Evolutionary conservation across 306 rosid species (phyloP), one percentile per base, ranked within the genome.

Genomic region (Morella rubra): DNA sequence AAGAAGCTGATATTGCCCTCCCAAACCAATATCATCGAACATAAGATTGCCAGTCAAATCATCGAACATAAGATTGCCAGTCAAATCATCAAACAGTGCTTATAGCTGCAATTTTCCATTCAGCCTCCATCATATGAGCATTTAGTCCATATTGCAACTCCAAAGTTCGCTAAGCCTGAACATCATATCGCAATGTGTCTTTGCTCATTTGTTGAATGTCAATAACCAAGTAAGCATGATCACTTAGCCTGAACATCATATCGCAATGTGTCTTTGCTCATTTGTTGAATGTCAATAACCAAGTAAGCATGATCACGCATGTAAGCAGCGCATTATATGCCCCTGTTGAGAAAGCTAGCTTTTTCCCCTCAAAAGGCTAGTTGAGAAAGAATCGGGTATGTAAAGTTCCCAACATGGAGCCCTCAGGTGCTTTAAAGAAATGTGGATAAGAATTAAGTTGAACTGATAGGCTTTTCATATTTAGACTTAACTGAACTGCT

Each of bases 401-500:
- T 65, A 22, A 42, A 65, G 14, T 42, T 65, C 18, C 70, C 70
- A 41, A 3, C 14, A 7, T 41, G 24, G 49, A 47, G 16, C 46
- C 24, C 8, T 20, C 49, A 42, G 24, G 71, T n/a, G 16, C 19
- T 16, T 40, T 18, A 42, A 42, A 41, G 27, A 10, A 65, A 65
- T 13, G 49, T 65, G 20, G 27, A 40, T 41, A 15, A 42, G 71
- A 65, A 16, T 61, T 27, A 42, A 41, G 50, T 16, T 5, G 1
- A 65, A 65, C 49, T 41, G 24, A 65, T 27, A 65, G 71, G 11
- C 71, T 65, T 41, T 42, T 58, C 73, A 15, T 69, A 16, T 69
- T 19, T 10, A 22, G 67, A 53, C 9, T 79, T 76, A 80, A 52
- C 70, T 68, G 72, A 20, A 59, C 20, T 59, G 44, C 65, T 62